Percentiles rank a stretch among this genome's conserved stretches.
These are phyloP conservation scores for Narthecium ossifragum DNA, from an alignment of 106 monocot species.

Conservation along the genomic window DNA sequence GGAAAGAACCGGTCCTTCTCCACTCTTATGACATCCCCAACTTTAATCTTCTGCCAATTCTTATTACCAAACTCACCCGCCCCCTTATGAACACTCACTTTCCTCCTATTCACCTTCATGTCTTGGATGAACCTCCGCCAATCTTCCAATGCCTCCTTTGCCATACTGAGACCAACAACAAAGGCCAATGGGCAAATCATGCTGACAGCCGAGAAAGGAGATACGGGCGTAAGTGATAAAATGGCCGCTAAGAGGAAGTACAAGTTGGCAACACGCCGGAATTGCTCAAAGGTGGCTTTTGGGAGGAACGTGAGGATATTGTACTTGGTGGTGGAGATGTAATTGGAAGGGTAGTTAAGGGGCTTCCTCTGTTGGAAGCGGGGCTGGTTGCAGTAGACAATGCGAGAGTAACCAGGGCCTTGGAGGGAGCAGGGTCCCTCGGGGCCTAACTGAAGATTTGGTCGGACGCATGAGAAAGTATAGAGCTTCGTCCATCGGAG, in stretches of 20 bases:
- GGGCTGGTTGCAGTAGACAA: constrained; percentile 48
- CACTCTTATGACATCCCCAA: constrained; percentile 85
- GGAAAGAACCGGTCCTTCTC: constrained; percentile 93
- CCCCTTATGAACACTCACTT: constrained; percentile 44
- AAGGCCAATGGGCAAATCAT: constrained; percentile 73
- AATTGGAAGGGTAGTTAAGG: constrained; percentile 45
- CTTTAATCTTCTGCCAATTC: constrained; percentile 62
- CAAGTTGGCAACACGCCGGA: constrained; percentile 82
- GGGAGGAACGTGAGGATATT: constrained; percentile 85
- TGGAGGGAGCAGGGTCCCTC: constrained; percentile 23
- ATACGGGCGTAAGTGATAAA: constrained; percentile 51
- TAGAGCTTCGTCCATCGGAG: constrained; percentile 64
- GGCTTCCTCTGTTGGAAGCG: constrained; percentile 27
- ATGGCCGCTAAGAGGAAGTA: constrained; percentile 81
- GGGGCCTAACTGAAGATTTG: constrained; percentile 3
- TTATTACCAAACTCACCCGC: constrained; percentile 56
- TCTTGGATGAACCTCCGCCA: constrained; percentile 81
- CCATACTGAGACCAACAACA: constrained; percentile 85
- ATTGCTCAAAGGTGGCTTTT: constrained; percentile 89
- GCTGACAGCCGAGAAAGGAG: constrained; percentile 66
- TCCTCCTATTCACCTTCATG: constrained; percentile 78
- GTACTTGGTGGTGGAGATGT: constrained; percentile 86
- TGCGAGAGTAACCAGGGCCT: constrained; percentile 76
- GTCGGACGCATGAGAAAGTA: constrained; percentile 52
- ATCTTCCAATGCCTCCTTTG: constrained; percentile 87